Conservation (phyloP, 148 eudicot species). For the Fagopyrum esculentum region DNA sequence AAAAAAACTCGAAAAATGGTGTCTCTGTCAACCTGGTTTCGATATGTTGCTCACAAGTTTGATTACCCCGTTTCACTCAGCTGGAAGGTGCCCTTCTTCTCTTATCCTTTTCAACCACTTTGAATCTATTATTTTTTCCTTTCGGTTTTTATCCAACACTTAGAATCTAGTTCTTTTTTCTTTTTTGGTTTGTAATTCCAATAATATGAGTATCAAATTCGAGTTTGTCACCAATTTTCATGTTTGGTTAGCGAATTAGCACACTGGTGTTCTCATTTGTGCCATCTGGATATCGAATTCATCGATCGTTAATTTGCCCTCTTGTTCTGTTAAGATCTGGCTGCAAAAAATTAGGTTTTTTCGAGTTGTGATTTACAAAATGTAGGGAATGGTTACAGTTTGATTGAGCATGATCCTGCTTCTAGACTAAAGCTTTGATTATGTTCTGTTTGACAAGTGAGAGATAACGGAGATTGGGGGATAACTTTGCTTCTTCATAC, state of each 20-base stretch:
- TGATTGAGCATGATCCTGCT: not conserved
- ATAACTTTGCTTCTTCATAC: not conserved
- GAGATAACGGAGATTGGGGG: not conserved
- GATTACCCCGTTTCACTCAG: constrained; percentile 17
- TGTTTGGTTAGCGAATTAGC: not conserved
- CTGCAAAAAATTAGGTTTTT: not conserved
- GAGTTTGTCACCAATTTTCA: not conserved
- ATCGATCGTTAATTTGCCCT: not conserved
- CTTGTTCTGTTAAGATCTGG: not conserved
- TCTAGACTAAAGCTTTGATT: not conserved
- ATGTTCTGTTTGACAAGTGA: not conserved
- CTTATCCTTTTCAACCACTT: not conserved
- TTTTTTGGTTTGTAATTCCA: too few relatives aligned
- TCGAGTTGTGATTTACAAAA: not conserved
- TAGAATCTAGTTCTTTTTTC: not conserved
- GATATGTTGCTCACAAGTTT: constrained; percentile 17
- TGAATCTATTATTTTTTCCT: not conserved
- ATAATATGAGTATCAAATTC: too few relatives aligned
- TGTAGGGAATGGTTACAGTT: not conserved
- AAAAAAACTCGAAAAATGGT: not conserved
- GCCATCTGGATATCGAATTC: too few relatives aligned
- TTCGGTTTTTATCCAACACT: not conserved
- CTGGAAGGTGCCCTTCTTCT: constrained; percentile 13
- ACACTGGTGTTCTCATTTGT: not conserved
- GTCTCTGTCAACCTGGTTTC: constrained; percentile 10